These are phyloP conservation scores for Solanum hybrid DNA, from an alignment of 305 asterid species.

Conservation along the genomic window DNA sequence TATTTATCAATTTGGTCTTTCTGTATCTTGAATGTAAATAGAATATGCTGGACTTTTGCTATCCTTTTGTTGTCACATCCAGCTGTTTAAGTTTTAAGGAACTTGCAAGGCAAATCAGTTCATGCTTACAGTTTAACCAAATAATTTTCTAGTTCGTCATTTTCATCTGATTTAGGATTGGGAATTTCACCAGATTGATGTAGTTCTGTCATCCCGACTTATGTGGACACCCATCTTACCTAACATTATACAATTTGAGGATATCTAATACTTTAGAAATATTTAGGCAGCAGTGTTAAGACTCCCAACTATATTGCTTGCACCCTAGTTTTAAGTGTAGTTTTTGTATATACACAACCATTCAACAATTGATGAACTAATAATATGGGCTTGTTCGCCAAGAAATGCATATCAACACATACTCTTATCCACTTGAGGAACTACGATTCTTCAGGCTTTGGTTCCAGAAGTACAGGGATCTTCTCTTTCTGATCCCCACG, in stretches of 20 bases:
- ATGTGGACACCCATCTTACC: background rate
- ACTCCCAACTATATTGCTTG: background rate
- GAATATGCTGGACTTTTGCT: background rate
- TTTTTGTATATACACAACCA: slow-evolving; percentile 3
- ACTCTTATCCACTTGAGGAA: background rate
- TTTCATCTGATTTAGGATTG: background rate
- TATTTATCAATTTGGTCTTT: background rate
- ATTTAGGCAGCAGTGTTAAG: background rate
- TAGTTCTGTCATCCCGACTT: background rate
- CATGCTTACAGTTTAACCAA: background rate
- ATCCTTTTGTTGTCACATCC: background rate
- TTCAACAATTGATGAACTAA: background rate
- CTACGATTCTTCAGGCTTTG: slow-evolving; percentile 78
- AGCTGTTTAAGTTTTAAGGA: background rate
- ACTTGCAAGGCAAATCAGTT: background rate
- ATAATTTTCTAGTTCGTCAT: background rate
- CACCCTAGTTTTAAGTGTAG: background rate
- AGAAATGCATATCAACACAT: background rate
- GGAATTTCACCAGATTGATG: background rate
- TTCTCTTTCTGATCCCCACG: slow-evolving; percentile 88
- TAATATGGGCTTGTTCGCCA: background rate
- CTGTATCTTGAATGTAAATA: background rate
- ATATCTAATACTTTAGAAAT: background rate
- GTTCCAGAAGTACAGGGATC: slow-evolving; percentile 81
- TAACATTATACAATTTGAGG: background rate